A percentile compares a stretch with the other conserved stretches of the same genome.
These are phyloP conservation scores for Xylaria bambusicola DNA, from an alignment of 495 filamentous ascomycete genomes.

Conservation along the genomic window DNA sequence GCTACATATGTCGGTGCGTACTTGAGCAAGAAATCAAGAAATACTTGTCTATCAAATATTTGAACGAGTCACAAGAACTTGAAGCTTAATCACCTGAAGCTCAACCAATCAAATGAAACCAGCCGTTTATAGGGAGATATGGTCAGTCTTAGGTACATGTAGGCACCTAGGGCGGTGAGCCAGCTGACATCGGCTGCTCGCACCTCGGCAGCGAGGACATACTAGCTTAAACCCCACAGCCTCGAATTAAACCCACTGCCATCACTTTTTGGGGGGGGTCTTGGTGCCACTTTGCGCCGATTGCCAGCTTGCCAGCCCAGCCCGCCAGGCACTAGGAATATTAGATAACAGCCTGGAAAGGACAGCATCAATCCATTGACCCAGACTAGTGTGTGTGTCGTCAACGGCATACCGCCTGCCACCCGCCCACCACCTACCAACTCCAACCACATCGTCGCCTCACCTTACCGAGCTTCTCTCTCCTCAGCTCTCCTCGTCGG, in stretches of 20 bases:
- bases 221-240: conserved; percentile 13
- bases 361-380: conserved; percentile 16
- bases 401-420: conserved; percentile 16
- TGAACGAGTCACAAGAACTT: too few relatives aligned
- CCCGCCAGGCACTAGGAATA: too few relatives aligned
- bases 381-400: conserved; percentile 10
- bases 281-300: conserved; percentile 1
- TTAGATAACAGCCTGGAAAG: too few relatives aligned
- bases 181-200: too few relatives aligned
- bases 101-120: too few relatives aligned
- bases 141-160: too few relatives aligned
- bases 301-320: conserved; percentile 2
- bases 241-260: conserved; percentile 15
- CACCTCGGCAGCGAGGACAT: neutral
- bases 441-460: neutral
- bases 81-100: too few relatives aligned
- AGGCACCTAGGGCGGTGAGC: too few relatives aligned
- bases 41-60: too few relatives aligned
- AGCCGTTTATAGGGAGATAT: too few relatives aligned
- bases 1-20: too few relatives aligned
- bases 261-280: conserved; percentile 5
- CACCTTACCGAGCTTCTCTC: conserved; percentile 1
- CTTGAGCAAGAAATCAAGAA: too few relatives aligned
- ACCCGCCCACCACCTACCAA: neutral
- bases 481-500: conserved; percentile 5